These are phyloP conservation scores for Cerrena zonata DNA, from an alignment of 1,284 basidiomycete genomes.

Conservation along the genomic window DNA sequence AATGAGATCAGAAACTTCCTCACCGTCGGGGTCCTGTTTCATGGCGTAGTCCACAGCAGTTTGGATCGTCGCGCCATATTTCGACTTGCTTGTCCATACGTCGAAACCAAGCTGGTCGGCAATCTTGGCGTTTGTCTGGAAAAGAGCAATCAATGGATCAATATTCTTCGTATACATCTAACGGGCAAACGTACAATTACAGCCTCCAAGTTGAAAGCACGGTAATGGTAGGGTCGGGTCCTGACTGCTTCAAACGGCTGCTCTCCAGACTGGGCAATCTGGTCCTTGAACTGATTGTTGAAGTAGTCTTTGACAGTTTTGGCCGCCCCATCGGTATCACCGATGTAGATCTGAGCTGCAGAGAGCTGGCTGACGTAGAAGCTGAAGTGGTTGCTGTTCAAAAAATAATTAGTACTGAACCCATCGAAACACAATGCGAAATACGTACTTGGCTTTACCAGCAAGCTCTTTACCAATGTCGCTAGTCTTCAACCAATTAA, in stretches of 20 bases:
- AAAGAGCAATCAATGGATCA: background rate
- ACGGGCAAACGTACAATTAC: conserved; percentile 49
- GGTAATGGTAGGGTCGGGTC: conserved; percentile 31
- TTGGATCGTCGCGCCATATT: conserved; percentile 51
- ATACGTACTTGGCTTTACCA: conserved; percentile 47
- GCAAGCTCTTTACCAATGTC: conserved; percentile 44
- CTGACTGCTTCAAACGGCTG: conserved; percentile 24
- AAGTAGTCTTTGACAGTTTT: conserved; percentile 41
- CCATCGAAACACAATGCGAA: background rate
- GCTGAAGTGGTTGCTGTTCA: conserved; percentile 57
- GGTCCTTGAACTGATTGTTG: conserved; percentile 39
- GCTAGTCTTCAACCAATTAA: conserved; percentile 52
- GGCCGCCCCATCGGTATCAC: conserved; percentile 37
- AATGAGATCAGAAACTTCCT: conserved; percentile 39
- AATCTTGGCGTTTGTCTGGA: conserved; percentile 48
- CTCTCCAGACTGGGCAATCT: conserved; percentile 51
- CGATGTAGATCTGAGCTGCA: conserved; percentile 32
- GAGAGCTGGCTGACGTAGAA: conserved; percentile 42
- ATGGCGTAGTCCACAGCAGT: conserved; percentile 52
- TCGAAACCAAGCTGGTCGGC: conserved; percentile 47
- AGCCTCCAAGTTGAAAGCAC: conserved; percentile 57
- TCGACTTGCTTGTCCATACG: conserved; percentile 47
- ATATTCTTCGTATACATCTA: conserved; percentile 10
- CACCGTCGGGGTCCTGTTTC: conserved; percentile 37
- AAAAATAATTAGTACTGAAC: conserved; percentile 6